These are phyloP conservation scores for Euclidium syriacum DNA, from an alignment of 345 rosid genomes.

Conservation along the genomic window DNA sequence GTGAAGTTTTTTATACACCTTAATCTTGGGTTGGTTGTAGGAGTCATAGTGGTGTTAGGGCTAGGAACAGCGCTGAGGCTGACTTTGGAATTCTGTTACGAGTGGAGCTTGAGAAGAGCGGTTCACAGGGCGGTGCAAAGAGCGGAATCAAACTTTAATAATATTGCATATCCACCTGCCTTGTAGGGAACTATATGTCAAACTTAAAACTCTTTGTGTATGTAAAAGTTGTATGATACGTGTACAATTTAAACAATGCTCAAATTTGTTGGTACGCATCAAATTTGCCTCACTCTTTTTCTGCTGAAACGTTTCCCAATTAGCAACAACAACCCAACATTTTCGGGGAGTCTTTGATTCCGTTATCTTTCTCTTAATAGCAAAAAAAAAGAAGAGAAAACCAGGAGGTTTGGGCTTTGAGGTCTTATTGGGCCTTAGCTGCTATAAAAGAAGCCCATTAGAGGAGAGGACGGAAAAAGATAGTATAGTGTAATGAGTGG, in stretches of 20 bases:
- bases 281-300: no score
- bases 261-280: background rate
- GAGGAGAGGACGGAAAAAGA: no score
- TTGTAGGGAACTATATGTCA: conserved; percentile 34
- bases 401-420: no score
- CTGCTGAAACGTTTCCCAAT: no score
- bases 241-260: conserved; percentile 1
- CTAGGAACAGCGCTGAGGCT: conserved; percentile 83
- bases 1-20: background rate
- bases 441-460: no score
- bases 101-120: conserved; percentile 77
- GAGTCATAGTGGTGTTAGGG: conserved; percentile 90
- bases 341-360: no score
- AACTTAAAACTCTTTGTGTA: background rate
- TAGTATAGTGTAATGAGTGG: no score
- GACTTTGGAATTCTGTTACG: conserved; percentile 74
- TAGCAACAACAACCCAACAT: no score
- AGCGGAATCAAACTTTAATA: conserved; percentile 45
- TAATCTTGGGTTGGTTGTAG: conserved; percentile 27
- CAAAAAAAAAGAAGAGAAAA: no score
- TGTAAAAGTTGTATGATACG: conserved; percentile 9
- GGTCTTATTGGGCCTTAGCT: no score
- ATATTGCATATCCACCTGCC: conserved; percentile 57
- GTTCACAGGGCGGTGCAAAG: conserved; percentile 64
- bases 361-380: no score